Evolutionary conservation across 225 moss, liverwort and hornwort genomes (phyloP), one percentile per base, ranked within the genome.

Genomic region (Pseudoscleropodium purum): DNA sequence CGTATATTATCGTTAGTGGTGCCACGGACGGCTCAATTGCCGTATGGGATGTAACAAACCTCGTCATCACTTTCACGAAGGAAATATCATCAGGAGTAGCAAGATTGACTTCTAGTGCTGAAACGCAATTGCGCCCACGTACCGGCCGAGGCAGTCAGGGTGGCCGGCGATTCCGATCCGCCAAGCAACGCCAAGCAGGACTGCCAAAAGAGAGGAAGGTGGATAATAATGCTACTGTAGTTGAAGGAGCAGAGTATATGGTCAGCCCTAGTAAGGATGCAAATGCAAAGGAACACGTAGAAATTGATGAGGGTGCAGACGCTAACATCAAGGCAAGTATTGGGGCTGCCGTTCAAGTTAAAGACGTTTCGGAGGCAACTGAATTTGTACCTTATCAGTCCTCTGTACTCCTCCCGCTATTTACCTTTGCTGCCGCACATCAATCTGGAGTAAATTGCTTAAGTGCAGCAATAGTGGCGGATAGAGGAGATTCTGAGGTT

Each of bases 131-230:
- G 82, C 97, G 97, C 25, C 99, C 99, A 85, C 91, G 93, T 74
- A 97, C 95, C 87, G 97, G 99, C 43, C 94, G 96, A 88, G 99
- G 99, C 70, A 99, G 99, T 89, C 97, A 99, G 88, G 99, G 97
- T 87, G 97, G 99, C 75, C 94, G 97, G 89, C 95, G 89, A 66
- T 89, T 95, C 77, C 95, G 95, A 91, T 94, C 91, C 69, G 91
- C 81, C 10, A 94, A 88, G 89, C 93, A 94, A 86, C 75, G 86
- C 63, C 90, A 88, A 87, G 82, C 87, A 61, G 91, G 76, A 81
- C 80, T 92, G 74, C 85, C 90, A 75, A 84, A 79, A 86, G 87
- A 83, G 81, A 90, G 79, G 67, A 90, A 85, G 34, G 65, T 31
- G 61, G 87, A 73, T 51, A 57, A 57, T 36, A 73, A 18, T 87